Evolutionary conservation across 495 filamentous ascomycete species (phyloP).

Genomic region (Neurospora cerealis): DNA sequence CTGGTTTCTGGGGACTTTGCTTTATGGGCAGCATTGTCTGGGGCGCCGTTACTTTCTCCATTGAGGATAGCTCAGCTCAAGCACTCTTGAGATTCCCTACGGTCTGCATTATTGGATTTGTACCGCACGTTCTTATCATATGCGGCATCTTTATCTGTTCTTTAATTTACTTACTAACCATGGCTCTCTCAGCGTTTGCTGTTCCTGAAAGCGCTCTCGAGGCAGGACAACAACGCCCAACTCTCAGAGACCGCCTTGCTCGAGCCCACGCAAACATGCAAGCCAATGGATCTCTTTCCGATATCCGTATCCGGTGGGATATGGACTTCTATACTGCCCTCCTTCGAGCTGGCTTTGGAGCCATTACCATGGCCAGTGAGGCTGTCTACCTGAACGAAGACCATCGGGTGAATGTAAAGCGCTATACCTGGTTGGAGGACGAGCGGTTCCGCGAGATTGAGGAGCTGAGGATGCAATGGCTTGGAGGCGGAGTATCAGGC

Average conservation of each 20-base stretch:
- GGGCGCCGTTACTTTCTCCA: constrained; percentile 52
- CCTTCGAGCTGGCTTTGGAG: constrained; percentile 72
- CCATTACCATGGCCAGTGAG: constrained; percentile 85
- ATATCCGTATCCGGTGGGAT: constrained; percentile 64
- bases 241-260: constrained; percentile 38
- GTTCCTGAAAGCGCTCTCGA: constrained; percentile 43
- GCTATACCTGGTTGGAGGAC: constrained; percentile 88
- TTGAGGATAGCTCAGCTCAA: constrained; percentile 36
- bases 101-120: constrained; percentile 88
- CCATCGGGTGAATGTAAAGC: constrained; percentile 56
- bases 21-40: constrained; percentile 76
- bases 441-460: constrained; percentile 61
- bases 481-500: constrained; percentile 31
- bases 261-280: constrained; percentile 82
- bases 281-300: constrained; percentile 73
- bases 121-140: constrained; percentile 81
- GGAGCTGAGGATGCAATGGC: constrained; percentile 42
- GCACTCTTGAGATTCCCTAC: constrained; percentile 72
- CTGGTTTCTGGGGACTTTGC: constrained; percentile 76
- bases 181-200: constrained; percentile 66
- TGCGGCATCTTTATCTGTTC: constrained; percentile 65
- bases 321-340: constrained; percentile 95
- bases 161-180: constrained; percentile 63
- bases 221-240: constrained; percentile 17
- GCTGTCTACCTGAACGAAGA: constrained; percentile 94